Base-by-base conservation (phyloP, 2,329 filamentous ascomycete species). In the Nemania serpens region DNA sequence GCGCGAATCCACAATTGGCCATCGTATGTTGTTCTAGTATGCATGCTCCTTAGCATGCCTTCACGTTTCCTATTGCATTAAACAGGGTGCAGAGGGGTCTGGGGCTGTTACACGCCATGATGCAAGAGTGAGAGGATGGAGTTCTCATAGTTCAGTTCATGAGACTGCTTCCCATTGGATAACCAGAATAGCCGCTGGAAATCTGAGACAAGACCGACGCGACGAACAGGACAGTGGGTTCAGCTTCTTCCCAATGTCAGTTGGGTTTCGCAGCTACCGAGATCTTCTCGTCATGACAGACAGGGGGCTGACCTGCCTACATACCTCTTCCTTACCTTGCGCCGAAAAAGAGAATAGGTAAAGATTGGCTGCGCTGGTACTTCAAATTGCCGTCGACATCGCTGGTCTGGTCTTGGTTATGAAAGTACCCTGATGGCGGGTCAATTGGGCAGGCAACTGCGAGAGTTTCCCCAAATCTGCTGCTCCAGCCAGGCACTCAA, bases 371-470 rank as follows among this genome's bases (percentile, higher is more conserved):
- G 60, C 56, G 45, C 57, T 42, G 43, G n/a, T n/a, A 54, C 45
- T 63, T 60, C n/a, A n/a, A n/a, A n/a, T n/a, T n/a, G n/a, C n/a
- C n/a, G n/a, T n/a, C n/a, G n/a, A n/a, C n/a, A n/a, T n/a, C n/a
- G n/a, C n/a, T n/a, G n/a, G 13, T 9, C 12, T 17, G 17, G 33
- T 33, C 39, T 22, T 53, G 47, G 18, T 33, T 49, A 50, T 36
- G 42, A 49, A 60, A 41, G 57, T 61, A 61, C 58, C 53, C 20
- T 39, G 22, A 29, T 50, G 39, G 57, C 36, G 34, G 57, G n/a
- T 34, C 49, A 49, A 37, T 50, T 42, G 22, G 51, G 42, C 18
- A 29, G 7, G 25, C 25, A 29, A 29, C 25, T 3, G 4, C 25
- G 7, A 29, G 53, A 39, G 39, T 43, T 33, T 50, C 55, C 39